Evolutionary conservation across 2,329 filamentous ascomycete genomes (phyloP).

Genomic region (Colletotrichum coccodes): DNA sequence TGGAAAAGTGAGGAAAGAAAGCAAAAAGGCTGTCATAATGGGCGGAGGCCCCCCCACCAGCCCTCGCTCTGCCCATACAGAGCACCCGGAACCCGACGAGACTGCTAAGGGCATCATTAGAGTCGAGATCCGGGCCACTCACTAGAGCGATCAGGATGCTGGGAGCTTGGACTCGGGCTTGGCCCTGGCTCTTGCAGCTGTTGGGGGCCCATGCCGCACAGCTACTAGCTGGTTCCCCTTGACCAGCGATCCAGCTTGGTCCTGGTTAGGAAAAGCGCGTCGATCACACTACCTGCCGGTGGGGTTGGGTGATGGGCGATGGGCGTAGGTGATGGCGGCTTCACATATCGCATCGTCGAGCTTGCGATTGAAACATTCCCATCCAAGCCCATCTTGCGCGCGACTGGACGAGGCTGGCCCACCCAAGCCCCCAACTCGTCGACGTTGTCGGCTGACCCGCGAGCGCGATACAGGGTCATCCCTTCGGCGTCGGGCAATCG

Average conservation of each 20-base stretch:
- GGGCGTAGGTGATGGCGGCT: constrained; percentile 2
- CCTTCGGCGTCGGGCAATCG: constrained; percentile 29
- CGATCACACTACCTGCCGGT: constrained; percentile 27
- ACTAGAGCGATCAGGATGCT: constrained; percentile 5
- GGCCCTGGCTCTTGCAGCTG: constrained; percentile 10
- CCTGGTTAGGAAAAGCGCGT: constrained; percentile 28
- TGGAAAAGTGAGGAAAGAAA: constrained; percentile 15
- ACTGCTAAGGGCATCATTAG: constrained; percentile 1
- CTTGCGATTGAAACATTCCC: constrained; percentile 31
- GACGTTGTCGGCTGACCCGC: constrained; percentile 7
- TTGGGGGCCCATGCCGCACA: constrained; percentile 5
- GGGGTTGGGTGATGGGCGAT: constrained; percentile 13
- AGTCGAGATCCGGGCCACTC: constrained; percentile 3
- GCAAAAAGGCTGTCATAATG: constrained; percentile 7
- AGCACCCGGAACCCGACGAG: background rate
- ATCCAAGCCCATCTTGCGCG: constrained; percentile 11
- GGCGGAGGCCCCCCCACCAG: background rate
- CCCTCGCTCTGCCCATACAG: constrained; percentile 1
- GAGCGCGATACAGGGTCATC: constrained; percentile 21
- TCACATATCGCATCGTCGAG: constrained; percentile 26
- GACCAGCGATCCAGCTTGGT: constrained; percentile 29
- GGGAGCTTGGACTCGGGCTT: constrained; percentile 8
- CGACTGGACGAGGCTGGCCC: constrained; percentile 27
- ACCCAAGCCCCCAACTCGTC: background rate
- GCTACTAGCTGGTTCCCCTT: background rate